These are phyloP conservation scores for Phytophthora pseudosyringae DNA, from an alignment of 352 stramenopile genomes.

Conservation along the genomic window DNA sequence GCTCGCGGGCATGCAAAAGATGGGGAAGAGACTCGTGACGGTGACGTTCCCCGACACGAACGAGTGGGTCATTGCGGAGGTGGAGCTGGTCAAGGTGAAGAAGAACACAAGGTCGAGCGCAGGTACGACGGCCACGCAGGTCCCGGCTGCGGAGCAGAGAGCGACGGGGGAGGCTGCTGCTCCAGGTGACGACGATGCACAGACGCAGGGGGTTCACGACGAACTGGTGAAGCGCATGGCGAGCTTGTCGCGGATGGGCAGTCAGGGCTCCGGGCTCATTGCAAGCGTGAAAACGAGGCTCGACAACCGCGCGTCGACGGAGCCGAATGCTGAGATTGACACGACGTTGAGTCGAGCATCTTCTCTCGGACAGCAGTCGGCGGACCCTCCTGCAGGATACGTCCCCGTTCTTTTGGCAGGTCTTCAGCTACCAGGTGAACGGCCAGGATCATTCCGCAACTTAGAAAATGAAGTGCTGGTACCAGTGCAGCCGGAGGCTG, in stretches of 20 bases:
- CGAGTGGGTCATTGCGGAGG: conserved; percentile 67
- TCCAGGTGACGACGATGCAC: conserved; percentile 11
- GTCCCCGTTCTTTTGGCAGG: conserved; percentile 56
- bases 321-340: conserved; percentile 13
- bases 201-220: conserved; percentile 42
- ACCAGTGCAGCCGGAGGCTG: conserved; percentile 4
- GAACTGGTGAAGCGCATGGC: conserved; percentile 80
- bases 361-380: conserved; percentile 23
- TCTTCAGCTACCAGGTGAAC: conserved; percentile 46
- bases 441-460: conserved; percentile 34
- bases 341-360: conserved; percentile 19
- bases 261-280: conserved; percentile 59
- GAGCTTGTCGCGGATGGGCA: conserved; percentile 65
- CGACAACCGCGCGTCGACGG: conserved; percentile 28
- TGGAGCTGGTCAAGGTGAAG: conserved; percentile 84
- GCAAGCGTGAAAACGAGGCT: conserved; percentile 56
- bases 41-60: conserved; percentile 51
- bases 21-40: conserved; percentile 57
- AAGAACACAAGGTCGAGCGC: conserved; percentile 48
- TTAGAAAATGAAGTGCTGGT: conserved; percentile 19
- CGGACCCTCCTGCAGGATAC: conserved; percentile 45
- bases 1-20: conserved; percentile 72
- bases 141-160: background rate
- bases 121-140: background rate
- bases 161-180: background rate